A percentile compares a stretch with the other conserved stretches of the same genome.
Evolutionary conservation across 1,284 basidiomycete species (phyloP).

Genomic region (Marasmius tenuissimus): DNA sequence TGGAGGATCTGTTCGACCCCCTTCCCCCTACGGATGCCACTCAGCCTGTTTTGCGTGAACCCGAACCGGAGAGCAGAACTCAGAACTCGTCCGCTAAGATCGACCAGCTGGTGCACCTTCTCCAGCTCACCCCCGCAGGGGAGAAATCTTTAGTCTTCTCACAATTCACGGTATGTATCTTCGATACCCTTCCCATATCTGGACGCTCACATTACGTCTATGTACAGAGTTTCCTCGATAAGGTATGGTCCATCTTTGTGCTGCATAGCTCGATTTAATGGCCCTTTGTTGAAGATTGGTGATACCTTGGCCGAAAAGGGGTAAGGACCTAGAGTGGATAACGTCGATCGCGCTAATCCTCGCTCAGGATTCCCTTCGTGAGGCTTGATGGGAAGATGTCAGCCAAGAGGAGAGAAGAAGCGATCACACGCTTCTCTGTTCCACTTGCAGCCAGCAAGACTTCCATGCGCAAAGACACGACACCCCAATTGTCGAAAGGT

Average conservation of each 20-base stretch:
- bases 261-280: constrained; percentile 5
- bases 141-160: constrained; percentile 86
- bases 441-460: constrained; percentile 37
- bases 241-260: constrained; percentile 39
- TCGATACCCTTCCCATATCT: background rate
- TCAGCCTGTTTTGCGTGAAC: constrained; percentile 49
- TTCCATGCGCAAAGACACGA: constrained; percentile 7
- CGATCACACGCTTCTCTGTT: constrained; percentile 70
- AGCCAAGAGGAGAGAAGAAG: constrained; percentile 74
- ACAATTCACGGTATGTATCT: constrained; percentile 66
- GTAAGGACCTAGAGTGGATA: constrained; percentile 31
- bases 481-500: background rate
- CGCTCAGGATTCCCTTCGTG: constrained; percentile 65
- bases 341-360: constrained; percentile 8
- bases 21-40: constrained; percentile 66
- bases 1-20: constrained; percentile 67
- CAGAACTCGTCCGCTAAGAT: constrained; percentile 78
- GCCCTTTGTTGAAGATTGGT: constrained; percentile 52
- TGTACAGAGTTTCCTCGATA: constrained; percentile 59
- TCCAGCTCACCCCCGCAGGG: constrained; percentile 63
- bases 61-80: constrained; percentile 39
- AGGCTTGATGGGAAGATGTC: constrained; percentile 85
- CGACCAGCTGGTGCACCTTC: constrained; percentile 72
- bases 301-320: constrained; percentile 66
- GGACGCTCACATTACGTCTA: background rate